Percentiles rank a stretch among this genome's conserved stretches.
Conservation (phyloP, 345 rosid species). For the Psidium friedrichsthalianum region DNA sequence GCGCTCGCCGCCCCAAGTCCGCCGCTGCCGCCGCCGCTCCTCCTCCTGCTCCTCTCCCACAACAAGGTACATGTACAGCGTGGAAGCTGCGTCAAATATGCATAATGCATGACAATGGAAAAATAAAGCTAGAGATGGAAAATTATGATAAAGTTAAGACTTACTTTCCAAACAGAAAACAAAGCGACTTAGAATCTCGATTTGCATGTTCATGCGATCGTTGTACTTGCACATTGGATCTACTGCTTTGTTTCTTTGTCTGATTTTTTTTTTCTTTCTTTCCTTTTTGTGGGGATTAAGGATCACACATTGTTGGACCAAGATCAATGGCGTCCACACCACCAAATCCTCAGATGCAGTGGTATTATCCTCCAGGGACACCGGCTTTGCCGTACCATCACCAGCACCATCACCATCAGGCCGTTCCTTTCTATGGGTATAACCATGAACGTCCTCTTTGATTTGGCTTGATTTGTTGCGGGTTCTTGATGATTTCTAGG, state of each 20-base stretch:
- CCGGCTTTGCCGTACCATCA: slow-evolving; percentile 39
- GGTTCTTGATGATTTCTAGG: neutral
- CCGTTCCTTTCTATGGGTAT: slow-evolving; percentile 79
- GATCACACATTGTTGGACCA: slow-evolving; percentile 35
- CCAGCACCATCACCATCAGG: slow-evolving; percentile 56
- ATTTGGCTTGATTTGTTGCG: neutral
- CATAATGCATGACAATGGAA: neutral
- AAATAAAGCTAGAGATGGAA: neutral
- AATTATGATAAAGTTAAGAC: neutral
- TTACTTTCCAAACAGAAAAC: neutral
- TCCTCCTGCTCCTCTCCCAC: slow-evolving; percentile 5
- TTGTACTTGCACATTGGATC: neutral
- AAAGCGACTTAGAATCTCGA: neutral
- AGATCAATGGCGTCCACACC: slow-evolving; percentile 44
- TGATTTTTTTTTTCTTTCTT: neutral
- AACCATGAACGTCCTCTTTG: neutral
- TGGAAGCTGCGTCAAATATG: neutral
- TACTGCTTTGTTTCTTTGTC: neutral
- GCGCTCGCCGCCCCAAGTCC: slow-evolving; percentile 68
- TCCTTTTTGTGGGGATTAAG: slow-evolving; percentile 15
- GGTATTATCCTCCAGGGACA: slow-evolving; percentile 65
- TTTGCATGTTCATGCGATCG: neutral
- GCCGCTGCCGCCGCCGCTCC: slow-evolving; percentile 17
- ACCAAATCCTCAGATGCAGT: slow-evolving; percentile 64
- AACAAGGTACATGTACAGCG: neutral